Conservation (phyloP, 2,329 filamentous ascomycete species). For the Sporothrix globosa region DNA sequence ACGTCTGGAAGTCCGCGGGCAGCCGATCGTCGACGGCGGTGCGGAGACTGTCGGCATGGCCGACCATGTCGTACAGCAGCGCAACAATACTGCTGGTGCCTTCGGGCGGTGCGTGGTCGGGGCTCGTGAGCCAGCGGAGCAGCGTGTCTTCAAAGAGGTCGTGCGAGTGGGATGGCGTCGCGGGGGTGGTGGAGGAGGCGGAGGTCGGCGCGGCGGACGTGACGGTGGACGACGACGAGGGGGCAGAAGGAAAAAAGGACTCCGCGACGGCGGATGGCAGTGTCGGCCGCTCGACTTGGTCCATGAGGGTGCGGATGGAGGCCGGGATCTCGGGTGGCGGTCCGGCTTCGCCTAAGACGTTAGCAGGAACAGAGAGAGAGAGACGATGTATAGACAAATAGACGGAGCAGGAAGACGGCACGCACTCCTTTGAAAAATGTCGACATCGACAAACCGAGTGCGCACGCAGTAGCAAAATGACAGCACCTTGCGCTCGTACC, state of each 20-base stretch:
- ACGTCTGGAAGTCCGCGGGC: conserved; percentile 40
- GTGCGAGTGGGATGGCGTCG: neutral
- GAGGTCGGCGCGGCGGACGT: neutral
- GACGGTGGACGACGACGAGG: neutral
- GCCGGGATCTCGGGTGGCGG: conserved; percentile 31
- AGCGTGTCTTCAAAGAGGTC: conserved; percentile 40
- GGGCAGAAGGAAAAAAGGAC: too few species aligned
- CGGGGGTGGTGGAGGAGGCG: neutral
- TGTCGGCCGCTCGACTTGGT: conserved; percentile 32
- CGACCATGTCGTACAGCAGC: conserved; percentile 39
- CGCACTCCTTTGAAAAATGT: conserved; percentile 39
- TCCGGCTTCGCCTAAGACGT: conserved; percentile 22
- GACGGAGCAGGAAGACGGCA: neutral
- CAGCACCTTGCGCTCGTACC: conserved; percentile 40
- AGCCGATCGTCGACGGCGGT: conserved; percentile 37
- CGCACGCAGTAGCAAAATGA: conserved; percentile 42
- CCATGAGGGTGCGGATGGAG: conserved; percentile 32
- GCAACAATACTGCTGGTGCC: conserved; percentile 42
- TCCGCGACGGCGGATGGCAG: neutral
- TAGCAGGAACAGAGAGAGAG: too few species aligned
- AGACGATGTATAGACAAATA: neutral
- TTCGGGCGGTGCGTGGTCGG: conserved; percentile 38
- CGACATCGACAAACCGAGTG: conserved; percentile 41
- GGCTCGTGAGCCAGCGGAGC: conserved; percentile 40
- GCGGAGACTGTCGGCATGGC: conserved; percentile 37